phyloP scores from a whole-genome alignment of 768 basidiomycete genomes.

The Rhizopogon vesiculosus region DNA sequence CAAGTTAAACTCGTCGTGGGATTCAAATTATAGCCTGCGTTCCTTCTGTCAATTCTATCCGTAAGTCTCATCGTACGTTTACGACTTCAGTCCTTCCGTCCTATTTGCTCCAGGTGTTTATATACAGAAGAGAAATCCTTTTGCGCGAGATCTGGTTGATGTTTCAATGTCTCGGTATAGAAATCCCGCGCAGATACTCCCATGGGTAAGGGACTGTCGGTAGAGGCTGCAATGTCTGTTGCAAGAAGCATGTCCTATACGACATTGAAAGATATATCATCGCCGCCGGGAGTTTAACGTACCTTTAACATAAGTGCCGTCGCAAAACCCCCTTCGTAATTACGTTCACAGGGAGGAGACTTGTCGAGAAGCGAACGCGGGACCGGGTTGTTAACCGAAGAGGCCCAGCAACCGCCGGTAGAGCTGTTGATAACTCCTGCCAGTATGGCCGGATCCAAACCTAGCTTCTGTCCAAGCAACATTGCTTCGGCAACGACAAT shows the following conservation, averaged over 20 bases:
- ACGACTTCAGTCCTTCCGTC: neutral
- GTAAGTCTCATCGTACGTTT: conserved; percentile 6
- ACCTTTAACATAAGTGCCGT: conserved; percentile 84
- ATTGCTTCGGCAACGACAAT: conserved; percentile 87
- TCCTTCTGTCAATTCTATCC: neutral
- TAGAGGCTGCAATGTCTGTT: conserved; percentile 49
- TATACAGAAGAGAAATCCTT: conserved; percentile 87
- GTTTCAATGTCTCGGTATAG: conserved; percentile 51
- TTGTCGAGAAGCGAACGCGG: conserved; percentile 65
- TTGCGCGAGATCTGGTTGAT: conserved; percentile 52
- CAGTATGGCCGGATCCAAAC: conserved; percentile 69
- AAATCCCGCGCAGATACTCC: conserved; percentile 59
- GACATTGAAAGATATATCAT: conserved; percentile 4
- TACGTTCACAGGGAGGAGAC: conserved; percentile 77
- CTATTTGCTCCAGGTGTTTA: conserved; percentile 42
- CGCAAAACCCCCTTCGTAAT: conserved; percentile 85
- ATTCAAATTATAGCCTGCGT: neutral
- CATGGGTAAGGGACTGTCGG: conserved; percentile 53
- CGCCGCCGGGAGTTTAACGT: conserved; percentile 1
- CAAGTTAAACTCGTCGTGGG: neutral
- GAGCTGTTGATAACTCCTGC: conserved; percentile 84
- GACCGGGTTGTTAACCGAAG: conserved; percentile 85
- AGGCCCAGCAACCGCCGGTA: conserved; percentile 81
- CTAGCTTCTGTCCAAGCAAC: conserved; percentile 80
- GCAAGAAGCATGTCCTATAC: conserved; percentile 83